Percentiles rank a stretch among this genome's conserved stretches.
These are phyloP conservation scores for Ormosia emarginata DNA, from an alignment of 306 rosid genomes.

Conservation along the genomic window DNA sequence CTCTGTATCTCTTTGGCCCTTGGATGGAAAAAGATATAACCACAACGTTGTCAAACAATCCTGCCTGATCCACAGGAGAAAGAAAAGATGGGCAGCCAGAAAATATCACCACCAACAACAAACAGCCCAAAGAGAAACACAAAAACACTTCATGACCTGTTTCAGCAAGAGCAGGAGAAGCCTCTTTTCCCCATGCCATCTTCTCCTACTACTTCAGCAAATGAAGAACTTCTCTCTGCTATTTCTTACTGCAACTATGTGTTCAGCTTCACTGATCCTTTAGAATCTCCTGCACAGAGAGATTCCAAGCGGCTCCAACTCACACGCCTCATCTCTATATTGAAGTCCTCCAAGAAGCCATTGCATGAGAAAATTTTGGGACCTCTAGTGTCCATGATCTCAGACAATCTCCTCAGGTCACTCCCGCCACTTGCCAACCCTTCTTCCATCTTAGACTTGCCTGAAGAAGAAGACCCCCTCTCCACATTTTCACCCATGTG, in stretches of 20 bases:
- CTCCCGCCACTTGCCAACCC: slow-evolving; percentile 68
- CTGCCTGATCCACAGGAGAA: background rate
- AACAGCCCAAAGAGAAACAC: slow-evolving; percentile 23
- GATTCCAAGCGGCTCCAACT: slow-evolving; percentile 63
- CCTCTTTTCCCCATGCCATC: background rate
- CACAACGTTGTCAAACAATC: background rate
- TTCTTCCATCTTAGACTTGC: slow-evolving; percentile 22
- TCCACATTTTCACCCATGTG: slow-evolving; percentile 46
- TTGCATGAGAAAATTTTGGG: slow-evolving; percentile 28
- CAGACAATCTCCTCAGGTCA: slow-evolving; percentile 60
- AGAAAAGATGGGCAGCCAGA: slow-evolving; percentile 37
- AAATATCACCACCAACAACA: slow-evolving; percentile 5
- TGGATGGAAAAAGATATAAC: slow-evolving; percentile 10
- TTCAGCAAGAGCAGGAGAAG: slow-evolving; percentile 32
- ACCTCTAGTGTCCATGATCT: slow-evolving; percentile 55
- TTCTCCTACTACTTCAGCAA: slow-evolving; percentile 32
- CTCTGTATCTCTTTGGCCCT: slow-evolving; percentile 8
- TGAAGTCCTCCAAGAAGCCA: slow-evolving; percentile 51
- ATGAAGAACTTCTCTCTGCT: slow-evolving; percentile 50
- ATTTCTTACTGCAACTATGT: slow-evolving; percentile 51
- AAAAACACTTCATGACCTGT: slow-evolving; percentile 45
- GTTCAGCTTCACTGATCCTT: slow-evolving; percentile 42
- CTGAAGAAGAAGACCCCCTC: slow-evolving; percentile 63
- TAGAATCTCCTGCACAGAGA: slow-evolving; percentile 55
- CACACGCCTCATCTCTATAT: slow-evolving; percentile 39